phyloP scores from a whole-genome alignment of 768 basidiomycete species.

The Hericium rajendrae region DNA sequence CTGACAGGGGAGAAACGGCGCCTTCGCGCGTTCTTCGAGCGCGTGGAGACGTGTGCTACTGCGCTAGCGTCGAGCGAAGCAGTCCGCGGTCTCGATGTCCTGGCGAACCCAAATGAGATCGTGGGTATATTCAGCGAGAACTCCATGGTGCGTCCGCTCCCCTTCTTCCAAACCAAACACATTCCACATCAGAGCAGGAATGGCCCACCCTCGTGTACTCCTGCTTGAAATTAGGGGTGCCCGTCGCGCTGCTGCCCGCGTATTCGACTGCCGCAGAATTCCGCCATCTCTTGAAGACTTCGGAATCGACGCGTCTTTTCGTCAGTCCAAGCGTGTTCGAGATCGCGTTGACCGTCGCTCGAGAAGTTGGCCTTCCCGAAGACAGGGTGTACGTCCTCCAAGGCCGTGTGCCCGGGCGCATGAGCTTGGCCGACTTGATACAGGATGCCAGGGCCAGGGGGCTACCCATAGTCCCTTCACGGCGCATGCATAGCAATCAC shows the following conservation, averaged over 20 bases:
- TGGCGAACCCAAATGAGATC: conserved; percentile 36
- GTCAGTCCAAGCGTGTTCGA: conserved; percentile 37
- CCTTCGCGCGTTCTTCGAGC: background rate
- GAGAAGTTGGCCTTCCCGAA: conserved; percentile 24
- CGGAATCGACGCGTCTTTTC: conserved; percentile 43
- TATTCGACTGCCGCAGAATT: conserved; percentile 51
- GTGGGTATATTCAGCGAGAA: conserved; percentile 70
- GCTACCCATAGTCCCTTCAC: conserved; percentile 32
- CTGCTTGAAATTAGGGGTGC: conserved; percentile 37
- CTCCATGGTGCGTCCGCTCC: conserved; percentile 39
- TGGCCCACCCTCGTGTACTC: conserved; percentile 42
- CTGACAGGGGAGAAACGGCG: background rate
- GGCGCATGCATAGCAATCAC: conserved; percentile 39
- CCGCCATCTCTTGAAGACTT: conserved; percentile 37
- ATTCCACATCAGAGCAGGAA: conserved; percentile 29
- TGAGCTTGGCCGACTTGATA: conserved; percentile 37
- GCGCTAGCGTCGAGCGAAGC: conserved; percentile 21
- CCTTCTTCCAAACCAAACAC: background rate
- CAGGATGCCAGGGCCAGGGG: conserved; percentile 26
- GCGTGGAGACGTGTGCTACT: background rate
- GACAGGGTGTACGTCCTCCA: conserved; percentile 42
- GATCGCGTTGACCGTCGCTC: conserved; percentile 30
- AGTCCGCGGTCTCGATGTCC: background rate
- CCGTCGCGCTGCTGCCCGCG: conserved; percentile 44
- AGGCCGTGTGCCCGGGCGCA: conserved; percentile 31